Conservation (phyloP, 2,329 filamentous ascomycete species). For the Aspergillus tubingensis region DNA sequence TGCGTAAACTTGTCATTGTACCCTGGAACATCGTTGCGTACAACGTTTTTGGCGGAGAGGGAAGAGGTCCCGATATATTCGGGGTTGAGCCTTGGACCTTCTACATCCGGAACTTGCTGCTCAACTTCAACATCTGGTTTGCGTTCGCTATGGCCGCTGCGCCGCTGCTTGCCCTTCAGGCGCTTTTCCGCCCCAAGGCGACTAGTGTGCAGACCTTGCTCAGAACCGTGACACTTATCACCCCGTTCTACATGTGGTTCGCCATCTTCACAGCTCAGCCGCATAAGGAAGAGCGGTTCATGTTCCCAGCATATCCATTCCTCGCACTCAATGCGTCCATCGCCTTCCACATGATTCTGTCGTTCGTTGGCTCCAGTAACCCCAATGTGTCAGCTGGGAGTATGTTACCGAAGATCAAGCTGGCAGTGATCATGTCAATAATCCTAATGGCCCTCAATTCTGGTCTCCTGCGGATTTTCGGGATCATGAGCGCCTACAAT, state of each 20-base stretch:
- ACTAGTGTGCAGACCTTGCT: slow-evolving; percentile 69
- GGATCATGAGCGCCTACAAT: slow-evolving; percentile 77
- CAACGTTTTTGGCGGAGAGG: slow-evolving; percentile 82
- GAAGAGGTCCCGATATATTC: slow-evolving; percentile 83
- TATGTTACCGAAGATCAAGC: slow-evolving; percentile 74
- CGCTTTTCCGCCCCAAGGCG: slow-evolving; percentile 61
- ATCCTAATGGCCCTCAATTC: slow-evolving; percentile 66
- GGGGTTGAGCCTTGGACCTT: slow-evolving; percentile 97
- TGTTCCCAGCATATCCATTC: slow-evolving; percentile 95
- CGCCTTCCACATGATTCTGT: slow-evolving; percentile 76
- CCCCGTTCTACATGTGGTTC: slow-evolving; percentile 94
- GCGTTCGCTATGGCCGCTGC: slow-evolving; percentile 72
- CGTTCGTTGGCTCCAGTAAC: slow-evolving; percentile 70
- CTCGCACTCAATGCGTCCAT: slow-evolving; percentile 86
- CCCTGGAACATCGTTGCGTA: slow-evolving; percentile 94
- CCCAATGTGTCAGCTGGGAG: slow-evolving; percentile 67
- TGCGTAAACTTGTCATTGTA: slow-evolving; percentile 73
- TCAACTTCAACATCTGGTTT: slow-evolving; percentile 98
- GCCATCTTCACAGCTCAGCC: slow-evolving; percentile 87
- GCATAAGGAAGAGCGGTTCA: slow-evolving; percentile 97
- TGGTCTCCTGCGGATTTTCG: slow-evolving; percentile 71
- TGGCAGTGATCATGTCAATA: slow-evolving; percentile 61
- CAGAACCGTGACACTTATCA: slow-evolving; percentile 73
- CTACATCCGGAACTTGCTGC: slow-evolving; percentile 83
- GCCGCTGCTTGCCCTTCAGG: slow-evolving; percentile 75